Percentiles rank a stretch among this genome's conserved stretches.
Evolutionary conservation across 2,329 filamentous ascomycete species (phyloP).

Genomic region (Dothistroma pini): DNA sequence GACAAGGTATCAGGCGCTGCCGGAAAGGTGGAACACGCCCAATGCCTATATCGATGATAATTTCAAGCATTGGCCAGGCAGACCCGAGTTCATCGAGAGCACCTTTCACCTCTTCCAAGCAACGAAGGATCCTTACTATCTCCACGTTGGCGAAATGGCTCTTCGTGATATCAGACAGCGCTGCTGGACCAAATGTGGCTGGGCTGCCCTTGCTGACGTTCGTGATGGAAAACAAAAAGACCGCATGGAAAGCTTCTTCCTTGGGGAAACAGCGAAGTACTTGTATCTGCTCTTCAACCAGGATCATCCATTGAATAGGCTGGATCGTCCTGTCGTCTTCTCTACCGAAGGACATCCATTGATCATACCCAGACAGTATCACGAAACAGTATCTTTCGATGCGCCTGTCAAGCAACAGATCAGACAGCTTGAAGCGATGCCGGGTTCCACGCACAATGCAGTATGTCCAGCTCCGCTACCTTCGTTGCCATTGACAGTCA

Average conservation of each 20-base stretch:
- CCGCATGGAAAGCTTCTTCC: conserved; percentile 98
- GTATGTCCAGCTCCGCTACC: conserved; percentile 64
- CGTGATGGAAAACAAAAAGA: conserved; percentile 76
- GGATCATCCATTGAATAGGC: conserved; percentile 77
- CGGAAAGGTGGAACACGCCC: conserved; percentile 68
- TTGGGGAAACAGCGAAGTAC: conserved; percentile 95
- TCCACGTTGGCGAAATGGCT: conserved; percentile 94
- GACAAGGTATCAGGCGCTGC: conserved; percentile 90
- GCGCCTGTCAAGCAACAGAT: conserved; percentile 4
- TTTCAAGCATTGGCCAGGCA: conserved; percentile 89
- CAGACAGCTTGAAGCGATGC: conserved; percentile 15
- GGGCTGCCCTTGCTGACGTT: conserved; percentile 70
- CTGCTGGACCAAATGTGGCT: conserved; percentile 88
- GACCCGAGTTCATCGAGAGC: conserved; percentile 95
- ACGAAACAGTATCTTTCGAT: neutral
- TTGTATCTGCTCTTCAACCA: conserved; percentile 86
- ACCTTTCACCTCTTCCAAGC: conserved; percentile 95
- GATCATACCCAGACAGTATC: conserved; percentile 53
- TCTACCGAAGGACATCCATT: conserved; percentile 94
- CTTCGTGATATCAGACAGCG: conserved; percentile 80
- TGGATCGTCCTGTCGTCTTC: conserved; percentile 88
- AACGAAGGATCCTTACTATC: conserved; percentile 91
- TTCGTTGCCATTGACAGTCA: conserved; percentile 65
- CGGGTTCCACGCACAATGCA: conserved; percentile 35
- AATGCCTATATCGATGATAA: conserved; percentile 83